Evolutionary conservation across 768 basidiomycete genomes (phyloP).

Genomic region (Lentinula raphanica): DNA sequence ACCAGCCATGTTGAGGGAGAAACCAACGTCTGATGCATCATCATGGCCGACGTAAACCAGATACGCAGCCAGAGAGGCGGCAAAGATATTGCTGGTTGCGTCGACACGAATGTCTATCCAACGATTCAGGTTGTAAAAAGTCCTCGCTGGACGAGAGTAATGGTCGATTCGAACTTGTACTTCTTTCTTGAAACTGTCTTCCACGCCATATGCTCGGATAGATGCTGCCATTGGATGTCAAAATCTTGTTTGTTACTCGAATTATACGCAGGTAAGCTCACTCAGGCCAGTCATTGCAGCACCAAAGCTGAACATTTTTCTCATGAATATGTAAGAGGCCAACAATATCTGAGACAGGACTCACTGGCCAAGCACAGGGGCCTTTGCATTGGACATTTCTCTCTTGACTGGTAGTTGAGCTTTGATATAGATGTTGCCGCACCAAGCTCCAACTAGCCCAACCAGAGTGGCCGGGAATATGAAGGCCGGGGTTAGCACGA

Average conservation of each 20-base stretch:
- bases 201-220: slow-evolving; percentile 44
- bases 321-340: too few species aligned
- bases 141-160: slow-evolving; percentile 24
- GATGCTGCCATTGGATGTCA: slow-evolving; percentile 16
- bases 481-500: slow-evolving; percentile 41
- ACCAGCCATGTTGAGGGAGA: slow-evolving; percentile 38
- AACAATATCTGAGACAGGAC: slow-evolving; percentile 18
- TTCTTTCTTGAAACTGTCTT: slow-evolving; percentile 29
- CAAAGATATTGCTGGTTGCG: slow-evolving; percentile 38
- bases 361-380: slow-evolving; percentile 20
- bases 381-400: slow-evolving; percentile 7
- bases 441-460: slow-evolving; percentile 36
- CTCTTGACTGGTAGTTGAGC: slow-evolving; percentile 46
- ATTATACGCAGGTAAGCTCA: slow-evolving; percentile 10
- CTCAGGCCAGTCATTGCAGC: slow-evolving; percentile 39
- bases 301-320: too few species aligned
- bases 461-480: slow-evolving; percentile 41
- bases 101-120: slow-evolving; percentile 33
- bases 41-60: slow-evolving; percentile 23
- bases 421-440: slow-evolving; percentile 41
- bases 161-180: slow-evolving; percentile 33
- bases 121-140: slow-evolving; percentile 32
- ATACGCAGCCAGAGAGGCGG: slow-evolving; percentile 35
- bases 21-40: slow-evolving; percentile 25
- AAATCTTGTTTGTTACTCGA: not conserved